phyloP scores from a whole-genome alignment of 257 asterid species.

The Solanum tarijense region DNA sequence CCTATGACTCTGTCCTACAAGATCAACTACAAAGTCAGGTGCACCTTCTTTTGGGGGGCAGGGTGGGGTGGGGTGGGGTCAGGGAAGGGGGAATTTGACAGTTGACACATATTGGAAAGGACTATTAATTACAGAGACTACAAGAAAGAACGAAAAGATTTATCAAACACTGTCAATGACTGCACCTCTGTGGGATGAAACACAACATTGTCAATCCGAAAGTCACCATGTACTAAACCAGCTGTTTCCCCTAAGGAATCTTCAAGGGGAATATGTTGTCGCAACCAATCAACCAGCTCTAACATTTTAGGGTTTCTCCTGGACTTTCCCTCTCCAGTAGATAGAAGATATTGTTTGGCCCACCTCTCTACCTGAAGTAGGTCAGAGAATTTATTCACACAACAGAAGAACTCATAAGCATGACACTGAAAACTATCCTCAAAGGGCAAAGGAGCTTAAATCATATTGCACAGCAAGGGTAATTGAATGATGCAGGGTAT shows the following conservation, averaged over 20 bases:
- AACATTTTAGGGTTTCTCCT: constrained; percentile 81
- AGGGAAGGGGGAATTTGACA: neutral
- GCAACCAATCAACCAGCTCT: constrained; percentile 77
- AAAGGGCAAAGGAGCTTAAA: neutral
- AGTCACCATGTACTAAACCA: constrained; percentile 97
- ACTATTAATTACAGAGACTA: neutral
- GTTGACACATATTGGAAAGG: neutral
- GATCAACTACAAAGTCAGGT: constrained; percentile 1
- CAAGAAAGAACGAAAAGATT: neutral
- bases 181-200: constrained; percentile 93
- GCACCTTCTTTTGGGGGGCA: neutral
- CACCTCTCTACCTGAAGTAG: constrained; percentile 80
- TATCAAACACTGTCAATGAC: neutral
- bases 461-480: neutral
- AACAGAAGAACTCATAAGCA: neutral
- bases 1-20: constrained; percentile 94
- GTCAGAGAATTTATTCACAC: neutral
- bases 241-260: constrained; percentile 75
- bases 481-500: neutral
- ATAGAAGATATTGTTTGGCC: constrained; percentile 79
- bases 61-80: too few species aligned
- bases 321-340: constrained; percentile 85
- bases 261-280: constrained; percentile 67
- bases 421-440: neutral
- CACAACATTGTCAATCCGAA: constrained; percentile 86